Conservation (phyloP, 139 green algal genomes). For the Desmodesmus armatus region DNA sequence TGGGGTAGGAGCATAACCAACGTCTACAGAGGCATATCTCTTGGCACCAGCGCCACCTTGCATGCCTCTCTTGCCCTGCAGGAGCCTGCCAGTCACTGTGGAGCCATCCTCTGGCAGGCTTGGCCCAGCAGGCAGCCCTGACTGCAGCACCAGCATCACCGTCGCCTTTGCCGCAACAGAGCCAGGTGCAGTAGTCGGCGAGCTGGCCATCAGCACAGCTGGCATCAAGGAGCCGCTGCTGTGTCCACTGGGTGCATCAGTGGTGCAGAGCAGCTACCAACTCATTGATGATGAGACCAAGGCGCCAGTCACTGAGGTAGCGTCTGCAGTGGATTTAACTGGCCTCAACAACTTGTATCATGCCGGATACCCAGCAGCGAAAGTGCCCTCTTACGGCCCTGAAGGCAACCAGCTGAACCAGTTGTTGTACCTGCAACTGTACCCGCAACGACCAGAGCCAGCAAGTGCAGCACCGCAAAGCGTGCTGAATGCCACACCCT, state of each 20-base stretch:
- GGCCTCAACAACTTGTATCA: neutral
- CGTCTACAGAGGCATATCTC: too few relatives aligned
- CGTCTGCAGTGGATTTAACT: neutral
- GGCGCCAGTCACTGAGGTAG: conserved; percentile 26
- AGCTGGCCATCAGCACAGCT: conserved; percentile 15
- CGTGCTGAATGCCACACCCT: too few relatives aligned
- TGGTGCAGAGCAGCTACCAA: conserved; percentile 14
- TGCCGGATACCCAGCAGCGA: neutral
- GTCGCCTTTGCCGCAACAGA: neutral
- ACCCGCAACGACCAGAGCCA: too few relatives aligned
- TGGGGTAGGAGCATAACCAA: too few relatives aligned
- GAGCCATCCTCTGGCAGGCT: conserved; percentile 10
- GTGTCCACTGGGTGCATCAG: neutral
- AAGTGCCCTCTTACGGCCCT: neutral
- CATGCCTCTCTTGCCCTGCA: too few relatives aligned
- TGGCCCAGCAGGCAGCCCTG: neutral
- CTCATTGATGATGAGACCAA: neutral
- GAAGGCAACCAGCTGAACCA: too few relatives aligned
- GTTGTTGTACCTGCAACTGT: too few relatives aligned
- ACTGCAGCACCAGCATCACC: conserved; percentile 9
- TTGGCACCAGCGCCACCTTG: too few relatives aligned
- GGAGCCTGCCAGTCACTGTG: conserved; percentile 13
- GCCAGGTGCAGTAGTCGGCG: neutral
- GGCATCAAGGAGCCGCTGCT: conserved; percentile 3
- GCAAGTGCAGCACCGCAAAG: too few relatives aligned